Conservation (phyloP, 1,284 basidiomycete genomes). For the Leccinum pallidistipes region DNA sequence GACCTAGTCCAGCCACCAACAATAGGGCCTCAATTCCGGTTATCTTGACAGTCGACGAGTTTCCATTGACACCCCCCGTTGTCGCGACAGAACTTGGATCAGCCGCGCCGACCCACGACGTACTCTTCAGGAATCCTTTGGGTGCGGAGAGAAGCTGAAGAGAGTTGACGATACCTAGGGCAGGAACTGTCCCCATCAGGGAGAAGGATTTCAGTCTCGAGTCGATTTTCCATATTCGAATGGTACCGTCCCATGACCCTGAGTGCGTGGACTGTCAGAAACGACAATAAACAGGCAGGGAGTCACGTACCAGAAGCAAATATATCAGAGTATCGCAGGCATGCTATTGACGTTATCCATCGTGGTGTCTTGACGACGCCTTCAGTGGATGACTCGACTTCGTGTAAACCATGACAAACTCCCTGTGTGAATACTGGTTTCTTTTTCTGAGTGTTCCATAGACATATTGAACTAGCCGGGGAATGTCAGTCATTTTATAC, state of each 20-base stretch:
- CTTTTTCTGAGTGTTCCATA: constrained; percentile 96
- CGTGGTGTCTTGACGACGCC: constrained; percentile 78
- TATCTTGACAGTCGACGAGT: constrained; percentile 15
- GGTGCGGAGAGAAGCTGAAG: constrained; percentile 77
- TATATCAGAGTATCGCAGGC: constrained; percentile 86
- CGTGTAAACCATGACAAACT: constrained; percentile 85
- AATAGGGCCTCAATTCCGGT: constrained; percentile 47
- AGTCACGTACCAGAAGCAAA: constrained; percentile 77
- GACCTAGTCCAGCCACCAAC: constrained; percentile 79
- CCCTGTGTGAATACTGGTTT: constrained; percentile 88
- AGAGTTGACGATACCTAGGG: constrained; percentile 85
- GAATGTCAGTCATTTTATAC: constrained; percentile 2
- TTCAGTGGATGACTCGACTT: constrained; percentile 67
- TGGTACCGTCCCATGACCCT: constrained; percentile 92
- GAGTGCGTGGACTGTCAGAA: constrained; percentile 12
- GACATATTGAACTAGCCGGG: constrained; percentile 70
- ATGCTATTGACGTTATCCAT: constrained; percentile 87
- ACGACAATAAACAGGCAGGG: neutral
- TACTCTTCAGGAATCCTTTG: constrained; percentile 39
- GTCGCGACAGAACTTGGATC: neutral
- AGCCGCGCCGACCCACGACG: constrained; percentile 19
- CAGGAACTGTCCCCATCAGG: constrained; percentile 61
- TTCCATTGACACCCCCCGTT: constrained; percentile 3
- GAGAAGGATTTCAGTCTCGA: constrained; percentile 74
- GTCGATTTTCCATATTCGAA: constrained; percentile 90